Percentiles rank a stretch among this genome's conserved stretches.
Evolutionary conservation across 345 rosid species (phyloP).

Genomic region (Moringa oleifera): DNA sequence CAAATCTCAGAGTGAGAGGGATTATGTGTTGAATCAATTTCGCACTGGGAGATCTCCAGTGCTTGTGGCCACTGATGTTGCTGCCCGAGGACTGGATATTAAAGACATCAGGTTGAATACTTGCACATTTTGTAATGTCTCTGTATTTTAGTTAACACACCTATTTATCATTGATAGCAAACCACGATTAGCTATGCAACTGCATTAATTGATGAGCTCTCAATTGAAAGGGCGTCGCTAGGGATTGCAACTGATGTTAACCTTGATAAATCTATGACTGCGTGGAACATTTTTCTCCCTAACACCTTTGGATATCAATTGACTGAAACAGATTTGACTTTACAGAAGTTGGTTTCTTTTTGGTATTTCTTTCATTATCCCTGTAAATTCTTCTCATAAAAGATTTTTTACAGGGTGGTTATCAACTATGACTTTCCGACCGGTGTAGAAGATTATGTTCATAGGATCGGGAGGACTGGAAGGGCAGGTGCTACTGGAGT

Average conservation of each 20-base stretch:
- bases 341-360: not conserved
- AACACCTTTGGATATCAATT: not conserved
- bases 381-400: not conserved
- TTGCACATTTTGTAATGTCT: not conserved
- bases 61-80: conserved; percentile 85
- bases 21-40: conserved; percentile 60
- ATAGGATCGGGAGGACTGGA: conserved; percentile 96
- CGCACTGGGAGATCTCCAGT: conserved; percentile 66
- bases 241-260: not conserved
- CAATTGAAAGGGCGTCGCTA: not conserved
- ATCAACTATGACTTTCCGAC: conserved; percentile 94
- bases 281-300: not conserved
- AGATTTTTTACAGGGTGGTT: conserved; percentile 59
- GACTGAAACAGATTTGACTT: not conserved
- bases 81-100: conserved; percentile 80
- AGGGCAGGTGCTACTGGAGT: conserved; percentile 98
- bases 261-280: not conserved
- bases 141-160: not conserved
- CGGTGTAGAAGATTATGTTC: conserved; percentile 97
- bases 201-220: not conserved
- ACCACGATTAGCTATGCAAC: too few species aligned
- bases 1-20: conserved; percentile 76
- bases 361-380: too few species aligned
- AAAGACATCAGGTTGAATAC: conserved; percentile 82
- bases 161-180: too few species aligned